A percentile compares a stretch with the other conserved stretches of the same genome.
phyloP scores from a whole-genome alignment of 23 red algal species.

The Gracilaria gracilis region DNA sequence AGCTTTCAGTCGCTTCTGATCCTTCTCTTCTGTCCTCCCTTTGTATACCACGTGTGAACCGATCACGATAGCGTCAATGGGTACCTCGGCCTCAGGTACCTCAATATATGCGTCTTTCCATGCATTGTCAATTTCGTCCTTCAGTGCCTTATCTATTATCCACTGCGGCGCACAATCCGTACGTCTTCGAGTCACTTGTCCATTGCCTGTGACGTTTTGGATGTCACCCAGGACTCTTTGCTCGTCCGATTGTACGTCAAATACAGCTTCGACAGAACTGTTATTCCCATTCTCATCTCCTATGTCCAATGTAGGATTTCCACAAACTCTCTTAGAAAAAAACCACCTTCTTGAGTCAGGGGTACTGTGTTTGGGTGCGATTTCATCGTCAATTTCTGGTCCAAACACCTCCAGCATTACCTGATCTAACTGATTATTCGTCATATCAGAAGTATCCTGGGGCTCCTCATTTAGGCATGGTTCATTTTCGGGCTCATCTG shows the following conservation, averaged over 20 bases:
- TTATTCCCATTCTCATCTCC: background rate
- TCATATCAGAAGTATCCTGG: no score
- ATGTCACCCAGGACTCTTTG: background rate
- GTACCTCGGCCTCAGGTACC: no score
- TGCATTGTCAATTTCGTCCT: no score
- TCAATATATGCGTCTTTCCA: no score
- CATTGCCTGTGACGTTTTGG: background rate
- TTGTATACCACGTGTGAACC: constrained; percentile 54
- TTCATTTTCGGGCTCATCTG: constrained; percentile 3
- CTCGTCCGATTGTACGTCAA: constrained; percentile 4
- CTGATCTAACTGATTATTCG: no score
- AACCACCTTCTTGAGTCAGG: no score
- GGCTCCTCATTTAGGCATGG: background rate
- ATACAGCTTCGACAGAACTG: background rate
- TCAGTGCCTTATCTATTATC: no score
- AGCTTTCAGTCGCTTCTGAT: constrained; percentile 41
- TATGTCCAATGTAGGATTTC: background rate
- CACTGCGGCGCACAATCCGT: constrained; percentile 9
- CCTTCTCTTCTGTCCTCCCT: constrained; percentile 49
- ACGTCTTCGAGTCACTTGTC: constrained; percentile 23
- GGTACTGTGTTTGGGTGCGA: no score
- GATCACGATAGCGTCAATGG: no score
- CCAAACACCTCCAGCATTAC: no score
- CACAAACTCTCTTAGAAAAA: background rate
- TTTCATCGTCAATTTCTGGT: no score